phyloP scores from a whole-genome alignment of 2,329 filamentous ascomycete genomes.

The Colletotrichum paranaense region DNA sequence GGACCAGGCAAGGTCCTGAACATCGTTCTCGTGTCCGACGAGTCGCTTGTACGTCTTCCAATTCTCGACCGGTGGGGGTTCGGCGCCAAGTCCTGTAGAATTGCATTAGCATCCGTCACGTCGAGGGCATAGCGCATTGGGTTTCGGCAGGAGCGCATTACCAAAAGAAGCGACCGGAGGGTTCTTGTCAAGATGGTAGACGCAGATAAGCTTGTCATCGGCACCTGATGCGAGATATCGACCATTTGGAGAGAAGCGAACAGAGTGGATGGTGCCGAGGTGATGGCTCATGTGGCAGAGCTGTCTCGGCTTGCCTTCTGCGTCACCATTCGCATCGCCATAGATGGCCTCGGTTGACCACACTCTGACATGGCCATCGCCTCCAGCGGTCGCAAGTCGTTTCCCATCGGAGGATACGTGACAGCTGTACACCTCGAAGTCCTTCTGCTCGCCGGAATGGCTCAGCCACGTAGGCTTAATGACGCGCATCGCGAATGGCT shows the following conservation, averaged over 20 bases:
- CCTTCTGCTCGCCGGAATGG: slow-evolving; percentile 96
- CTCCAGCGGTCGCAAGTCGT: slow-evolving; percentile 91
- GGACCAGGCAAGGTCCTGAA: slow-evolving; percentile 98
- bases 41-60: slow-evolving; percentile 96
- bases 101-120: neutral
- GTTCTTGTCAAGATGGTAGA: slow-evolving; percentile 90
- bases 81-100: slow-evolving; percentile 49
- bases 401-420: slow-evolving; percentile 95
- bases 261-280: slow-evolving; percentile 95
- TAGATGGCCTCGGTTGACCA: slow-evolving; percentile 97
- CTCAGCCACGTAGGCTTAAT: slow-evolving; percentile 97
- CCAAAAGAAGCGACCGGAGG: slow-evolving; percentile 85
- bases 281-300: slow-evolving; percentile 99
- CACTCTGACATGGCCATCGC: slow-evolving; percentile 96
- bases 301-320: slow-evolving; percentile 78
- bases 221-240: slow-evolving; percentile 96
- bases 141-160: slow-evolving; percentile 50
- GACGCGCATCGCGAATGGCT: slow-evolving; percentile 72
- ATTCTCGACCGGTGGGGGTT: slow-evolving; percentile 93
- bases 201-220: slow-evolving; percentile 98
- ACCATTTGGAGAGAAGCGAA: slow-evolving; percentile 95
- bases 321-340: slow-evolving; percentile 58
- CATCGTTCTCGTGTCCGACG: slow-evolving; percentile 97
- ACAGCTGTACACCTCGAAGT: slow-evolving; percentile 98
- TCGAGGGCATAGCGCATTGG: neutral